phyloP scores from a whole-genome alignment of 495 filamentous ascomycete genomes.

The Immersiella caudata region DNA sequence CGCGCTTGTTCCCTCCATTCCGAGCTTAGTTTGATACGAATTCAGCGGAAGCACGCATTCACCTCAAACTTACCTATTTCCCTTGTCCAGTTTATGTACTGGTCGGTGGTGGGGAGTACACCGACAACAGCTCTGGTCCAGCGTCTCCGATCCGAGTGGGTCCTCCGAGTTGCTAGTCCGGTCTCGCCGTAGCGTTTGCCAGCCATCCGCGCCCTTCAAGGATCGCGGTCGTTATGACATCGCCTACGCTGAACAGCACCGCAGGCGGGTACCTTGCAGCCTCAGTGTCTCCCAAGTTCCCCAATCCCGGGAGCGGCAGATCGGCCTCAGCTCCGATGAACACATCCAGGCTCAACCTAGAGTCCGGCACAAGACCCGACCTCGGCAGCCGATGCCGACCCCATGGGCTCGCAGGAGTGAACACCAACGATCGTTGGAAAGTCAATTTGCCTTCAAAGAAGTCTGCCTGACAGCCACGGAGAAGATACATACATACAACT shows the following conservation, averaged over 20 bases:
- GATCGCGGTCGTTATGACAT: neutral
- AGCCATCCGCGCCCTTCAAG: no score
- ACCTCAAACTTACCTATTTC: no score
- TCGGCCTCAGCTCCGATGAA: neutral
- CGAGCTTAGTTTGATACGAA: no score
- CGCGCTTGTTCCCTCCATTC: no score
- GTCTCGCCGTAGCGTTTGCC: no score
- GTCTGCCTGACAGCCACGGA: neutral
- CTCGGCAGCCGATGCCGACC: slow-evolving; percentile 7
- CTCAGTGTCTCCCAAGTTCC: neutral
- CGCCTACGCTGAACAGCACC: neutral
- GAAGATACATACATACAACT: neutral
- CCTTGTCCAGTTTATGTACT: no score
- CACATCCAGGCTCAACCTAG: neutral
- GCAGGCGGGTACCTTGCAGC: neutral
- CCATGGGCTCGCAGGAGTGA: neutral
- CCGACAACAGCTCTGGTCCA: no score
- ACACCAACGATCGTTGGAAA: neutral
- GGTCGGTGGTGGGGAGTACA: no score
- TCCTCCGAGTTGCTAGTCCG: no score
- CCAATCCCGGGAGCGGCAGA: neutral
- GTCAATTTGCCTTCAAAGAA: neutral
- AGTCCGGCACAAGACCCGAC: neutral
- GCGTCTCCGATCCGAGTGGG: no score
- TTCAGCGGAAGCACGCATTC: no score